Conservation (phyloP, 1,284 basidiomycete species). For the Cystobasidium pallidum region DNA sequence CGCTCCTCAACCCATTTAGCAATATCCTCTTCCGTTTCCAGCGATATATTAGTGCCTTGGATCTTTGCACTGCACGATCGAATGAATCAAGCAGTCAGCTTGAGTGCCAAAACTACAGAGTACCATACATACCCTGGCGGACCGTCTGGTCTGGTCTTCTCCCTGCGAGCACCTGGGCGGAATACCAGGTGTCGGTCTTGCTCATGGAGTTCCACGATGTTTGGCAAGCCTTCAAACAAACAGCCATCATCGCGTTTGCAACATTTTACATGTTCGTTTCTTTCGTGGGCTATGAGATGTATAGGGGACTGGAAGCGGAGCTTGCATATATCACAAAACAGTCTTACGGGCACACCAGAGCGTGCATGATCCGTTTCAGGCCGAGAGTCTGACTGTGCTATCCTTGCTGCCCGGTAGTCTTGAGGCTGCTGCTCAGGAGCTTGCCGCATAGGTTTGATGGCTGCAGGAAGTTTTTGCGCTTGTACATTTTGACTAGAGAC, state of each 20-base stretch:
- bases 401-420: background rate
- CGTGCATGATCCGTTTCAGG: background rate
- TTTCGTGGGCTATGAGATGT: constrained; percentile 31
- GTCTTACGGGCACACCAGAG: background rate
- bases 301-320: constrained; percentile 9
- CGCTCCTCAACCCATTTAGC: constrained; percentile 84
- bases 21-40: constrained; percentile 80
- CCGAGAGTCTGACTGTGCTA: constrained; percentile 5
- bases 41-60: constrained; percentile 73
- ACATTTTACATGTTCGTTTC: constrained; percentile 40
- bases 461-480: background rate
- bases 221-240: constrained; percentile 71
- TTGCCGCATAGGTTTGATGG: constrained; percentile 4
- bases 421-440: background rate
- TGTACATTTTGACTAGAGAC: background rate
- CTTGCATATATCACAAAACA: constrained; percentile 21
- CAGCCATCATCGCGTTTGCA: constrained; percentile 61
- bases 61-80: constrained; percentile 60
- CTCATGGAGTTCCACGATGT: constrained; percentile 78
- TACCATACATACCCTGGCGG: constrained; percentile 30
- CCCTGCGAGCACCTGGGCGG: constrained; percentile 72
- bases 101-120: too few species aligned
- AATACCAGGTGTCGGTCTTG: constrained; percentile 88
- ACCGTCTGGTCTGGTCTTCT: constrained; percentile 60
- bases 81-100: background rate